A percentile compares a stretch with the other conserved stretches of the same genome.
phyloP scores from a whole-genome alignment of 2,329 filamentous ascomycete genomes.

The Geosmithia putterillii region DNA sequence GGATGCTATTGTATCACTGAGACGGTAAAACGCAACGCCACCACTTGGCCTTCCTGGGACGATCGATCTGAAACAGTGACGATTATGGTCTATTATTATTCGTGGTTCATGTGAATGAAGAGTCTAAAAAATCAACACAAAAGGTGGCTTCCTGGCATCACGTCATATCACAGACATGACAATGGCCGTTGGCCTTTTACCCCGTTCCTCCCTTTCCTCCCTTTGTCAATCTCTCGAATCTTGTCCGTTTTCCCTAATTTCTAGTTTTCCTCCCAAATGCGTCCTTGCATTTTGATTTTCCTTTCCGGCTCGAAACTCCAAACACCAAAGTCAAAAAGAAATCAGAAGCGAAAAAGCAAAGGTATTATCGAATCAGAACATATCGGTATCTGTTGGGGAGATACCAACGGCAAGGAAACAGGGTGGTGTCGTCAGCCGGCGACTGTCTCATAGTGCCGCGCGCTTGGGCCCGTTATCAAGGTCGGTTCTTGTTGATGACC shows the following conservation, averaged over 20 bases:
- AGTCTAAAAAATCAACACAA: neutral
- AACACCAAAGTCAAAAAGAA: neutral
- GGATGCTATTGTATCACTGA: too few species aligned
- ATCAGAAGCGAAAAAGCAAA: neutral
- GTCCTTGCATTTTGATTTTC: neutral
- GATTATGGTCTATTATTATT: neutral
- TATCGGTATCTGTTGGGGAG: neutral
- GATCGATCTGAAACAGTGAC: neutral
- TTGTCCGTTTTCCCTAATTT: neutral
- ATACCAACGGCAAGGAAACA: too few species aligned
- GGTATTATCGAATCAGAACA: too few species aligned
- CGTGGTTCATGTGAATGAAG: slow-evolving; percentile 4
- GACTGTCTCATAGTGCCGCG: too few species aligned
- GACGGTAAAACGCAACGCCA: too few species aligned
- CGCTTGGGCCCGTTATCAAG: too few species aligned
- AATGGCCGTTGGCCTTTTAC: neutral
- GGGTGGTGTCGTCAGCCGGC: too few species aligned
- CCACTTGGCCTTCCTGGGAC: too few species aligned
- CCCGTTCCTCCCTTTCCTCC: neutral
- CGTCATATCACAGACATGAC: neutral
- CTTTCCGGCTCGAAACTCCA: neutral
- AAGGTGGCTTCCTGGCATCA: neutral
- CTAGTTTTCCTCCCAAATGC: neutral
- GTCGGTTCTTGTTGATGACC: too few species aligned
- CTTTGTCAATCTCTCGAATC: neutral